Evolutionary conservation across 2,329 filamentous ascomycete genomes (phyloP), one percentile per base, ranked within the genome.

Genomic region (Tolypocladium sp.): DNA sequence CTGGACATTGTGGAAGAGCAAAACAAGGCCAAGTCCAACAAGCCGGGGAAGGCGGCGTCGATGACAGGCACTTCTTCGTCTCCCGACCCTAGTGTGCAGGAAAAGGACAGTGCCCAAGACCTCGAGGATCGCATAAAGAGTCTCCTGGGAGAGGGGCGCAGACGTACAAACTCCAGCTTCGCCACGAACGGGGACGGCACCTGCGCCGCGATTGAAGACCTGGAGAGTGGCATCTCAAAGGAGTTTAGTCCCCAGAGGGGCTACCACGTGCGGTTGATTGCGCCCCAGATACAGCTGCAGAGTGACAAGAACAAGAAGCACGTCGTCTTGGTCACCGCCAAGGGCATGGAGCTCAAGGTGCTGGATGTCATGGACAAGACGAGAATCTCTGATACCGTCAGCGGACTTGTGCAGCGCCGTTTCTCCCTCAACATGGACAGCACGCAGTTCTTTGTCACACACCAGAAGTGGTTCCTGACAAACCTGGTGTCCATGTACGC

Each of bases 301-400:
- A 97, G 94, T 71, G 94, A 99, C 70, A 97, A 97, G 80, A 97
- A 99, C 73, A 89, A 88, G 62, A 96, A 96, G 73, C 90, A 96
- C 60, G 94, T 95, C n/a, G 89, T 97, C 6, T 80, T 99, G n/a
- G 87, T 97, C 54, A 94, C 93, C 3, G 92, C 92, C 35, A 97
- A 97, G 74, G 91, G 92, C 57, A 99, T 99, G 92, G 92, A 97
- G 72, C 84, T 97, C 59, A 97, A 97, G 76, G 90, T 99, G 13
- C 85, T 99, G 25, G 93, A 97, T 64, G 93, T 99, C 67, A 96
- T 97, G 89, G 94, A 99, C 75, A 97, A 96, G 74, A 88, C 92
- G 67, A 85, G 94, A 61, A 85, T 97, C 59, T 92, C 87, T 55
- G 94, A 99, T 71, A 88, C 90, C 65, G 92, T 99, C 67, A 96